Evolutionary conservation across 805 yeast species (phyloP), one percentile per base, ranked within the genome.

Genomic region (Lipomyces sp.): DNA sequence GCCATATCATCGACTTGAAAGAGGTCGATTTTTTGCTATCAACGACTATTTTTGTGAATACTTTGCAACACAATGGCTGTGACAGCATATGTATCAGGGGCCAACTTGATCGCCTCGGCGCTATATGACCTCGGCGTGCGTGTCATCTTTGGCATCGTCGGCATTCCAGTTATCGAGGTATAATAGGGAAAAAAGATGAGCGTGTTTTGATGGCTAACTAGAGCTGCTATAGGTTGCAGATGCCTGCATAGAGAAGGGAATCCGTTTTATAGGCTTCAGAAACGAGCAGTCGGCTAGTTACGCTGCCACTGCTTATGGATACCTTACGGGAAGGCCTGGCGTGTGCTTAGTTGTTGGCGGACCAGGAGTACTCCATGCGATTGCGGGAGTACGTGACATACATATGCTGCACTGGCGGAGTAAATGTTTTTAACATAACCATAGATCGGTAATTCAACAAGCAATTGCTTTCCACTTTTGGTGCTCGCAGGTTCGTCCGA

Each of bases 281-380:
- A 88, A 88, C 75, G 92, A 88, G 73, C 92, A 88, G 72, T 81
- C 89, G 15, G 92, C 93, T 0, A 85, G 90, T 0, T 87, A 88
- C 71, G 93, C 93, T 2, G 92, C 93, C 1, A 85, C 90, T 1
- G 83, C 84, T 0, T 87, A 88, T 74, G 92, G 92, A 0, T 88
- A 85, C 69, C 73, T 88, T 54, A 87, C 89, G 3, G 85, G 85
- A 0, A 77, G 75, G 65, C 92, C 92, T 0, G 92, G 90, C 24
- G 89, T 88, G 0, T 75, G 87, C 18, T 78, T 88, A 2, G 89
- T 87, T 0, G 92, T 89, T 3, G 92, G 93, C 39, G 92, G 92
- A 0, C 92, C 92, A 0, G 92, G 92, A 3, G 78, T 88, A 2
- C 80, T 88, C 7, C 91, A 88, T 69, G 87, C 90, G 0, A 72